Conservation (phyloP, 495 filamentous ascomycete species). For the Tuber indicum region DNA sequence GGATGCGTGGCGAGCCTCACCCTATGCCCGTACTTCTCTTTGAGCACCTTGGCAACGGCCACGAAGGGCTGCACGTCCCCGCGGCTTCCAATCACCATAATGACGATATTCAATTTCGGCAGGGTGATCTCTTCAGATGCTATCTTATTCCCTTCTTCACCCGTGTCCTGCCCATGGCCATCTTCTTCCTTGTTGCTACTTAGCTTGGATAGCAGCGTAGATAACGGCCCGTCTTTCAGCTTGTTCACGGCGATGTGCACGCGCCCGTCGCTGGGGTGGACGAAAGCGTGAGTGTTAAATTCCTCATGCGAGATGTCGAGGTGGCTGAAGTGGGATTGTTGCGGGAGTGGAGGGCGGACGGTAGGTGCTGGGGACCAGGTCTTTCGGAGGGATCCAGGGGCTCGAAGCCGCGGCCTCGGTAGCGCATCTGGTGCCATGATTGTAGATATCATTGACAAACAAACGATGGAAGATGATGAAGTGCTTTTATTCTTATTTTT, state of each 20-base stretch:
- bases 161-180: background rate
- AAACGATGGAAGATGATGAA: background rate
- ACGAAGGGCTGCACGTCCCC: constrained; percentile 76
- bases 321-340: constrained; percentile 24
- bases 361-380: constrained; percentile 18
- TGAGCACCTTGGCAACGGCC: constrained; percentile 61
- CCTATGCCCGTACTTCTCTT: constrained; percentile 61
- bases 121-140: constrained; percentile 15
- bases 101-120: constrained; percentile 63
- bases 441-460: constrained; percentile 3
- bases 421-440: background rate
- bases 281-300: constrained; percentile 58
- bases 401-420: constrained; percentile 1
- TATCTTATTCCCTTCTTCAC: background rate
- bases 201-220: constrained; percentile 27
- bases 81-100: constrained; percentile 71
- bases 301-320: constrained; percentile 58
- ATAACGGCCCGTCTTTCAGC: constrained; percentile 54
- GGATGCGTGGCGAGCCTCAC: constrained; percentile 65
- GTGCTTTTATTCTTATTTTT: background rate
- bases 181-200: constrained; percentile 15
- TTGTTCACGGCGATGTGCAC: constrained; percentile 65
- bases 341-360: constrained; percentile 6
- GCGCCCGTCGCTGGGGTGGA: constrained; percentile 63
- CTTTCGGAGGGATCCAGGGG: constrained; percentile 9